Conservation (phyloP, 228 moss, liverwort and hornwort species). For the Sphagnum fallax region DNA sequence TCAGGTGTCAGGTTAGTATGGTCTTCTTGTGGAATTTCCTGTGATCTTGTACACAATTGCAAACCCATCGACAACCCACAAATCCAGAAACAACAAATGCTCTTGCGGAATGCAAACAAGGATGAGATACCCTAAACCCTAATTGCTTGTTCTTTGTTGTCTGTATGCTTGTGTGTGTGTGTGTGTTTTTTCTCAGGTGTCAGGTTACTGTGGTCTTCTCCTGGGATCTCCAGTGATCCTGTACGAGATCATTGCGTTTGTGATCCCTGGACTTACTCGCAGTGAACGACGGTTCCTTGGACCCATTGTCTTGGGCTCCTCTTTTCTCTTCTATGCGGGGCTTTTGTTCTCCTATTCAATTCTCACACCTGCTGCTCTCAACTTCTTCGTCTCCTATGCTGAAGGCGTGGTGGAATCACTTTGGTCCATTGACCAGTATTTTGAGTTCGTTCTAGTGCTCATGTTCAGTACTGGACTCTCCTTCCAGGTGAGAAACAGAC, state of each 20-base stretch:
- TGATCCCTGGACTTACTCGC: slow-evolving; percentile 83
- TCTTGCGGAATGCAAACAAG: too few relatives aligned
- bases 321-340: slow-evolving; percentile 75
- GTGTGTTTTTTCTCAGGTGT: slow-evolving; percentile 42
- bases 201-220: slow-evolving; percentile 92
- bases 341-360: slow-evolving; percentile 80
- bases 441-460: slow-evolving; percentile 96
- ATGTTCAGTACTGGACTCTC: slow-evolving; percentile 96
- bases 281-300: slow-evolving; percentile 85
- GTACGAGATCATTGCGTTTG: slow-evolving; percentile 90
- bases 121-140: not conserved
- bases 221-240: slow-evolving; percentile 90
- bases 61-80: too few relatives aligned
- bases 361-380: slow-evolving; percentile 92
- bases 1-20: too few relatives aligned
- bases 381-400: slow-evolving; percentile 86
- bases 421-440: slow-evolving; percentile 99
- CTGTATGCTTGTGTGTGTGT: not conserved
- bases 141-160: not conserved
- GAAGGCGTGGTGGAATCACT: slow-evolving; percentile 97
- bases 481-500: slow-evolving; percentile 60
- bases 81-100: too few relatives aligned
- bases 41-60: too few relatives aligned
- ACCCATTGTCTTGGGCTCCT: slow-evolving; percentile 87
- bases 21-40: too few relatives aligned